These are phyloP conservation scores for Lipomyces yamanashiensis DNA, from an alignment of 805 yeast species.

Conservation along the genomic window DNA sequence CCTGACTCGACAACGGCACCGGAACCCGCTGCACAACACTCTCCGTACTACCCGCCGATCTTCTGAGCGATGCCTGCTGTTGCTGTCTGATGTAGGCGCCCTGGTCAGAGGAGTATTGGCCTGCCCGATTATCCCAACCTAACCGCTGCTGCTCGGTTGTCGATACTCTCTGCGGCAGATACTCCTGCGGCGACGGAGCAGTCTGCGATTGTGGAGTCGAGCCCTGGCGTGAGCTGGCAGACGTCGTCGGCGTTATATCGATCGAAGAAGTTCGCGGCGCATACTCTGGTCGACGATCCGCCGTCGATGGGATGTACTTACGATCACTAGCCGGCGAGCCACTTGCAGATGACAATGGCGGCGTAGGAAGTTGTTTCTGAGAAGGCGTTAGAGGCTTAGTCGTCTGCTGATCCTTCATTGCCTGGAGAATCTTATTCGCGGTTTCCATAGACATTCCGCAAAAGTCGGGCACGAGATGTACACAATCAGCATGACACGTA, in stretches of 20 bases:
- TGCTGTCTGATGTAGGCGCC: background rate
- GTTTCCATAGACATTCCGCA: slow-evolving; percentile 99
- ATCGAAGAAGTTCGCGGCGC: slow-evolving; percentile 2
- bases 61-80: slow-evolving; percentile 16
- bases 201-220: background rate
- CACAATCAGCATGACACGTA: slow-evolving; percentile 91
- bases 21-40: slow-evolving; percentile 9
- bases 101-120: background rate
- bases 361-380: slow-evolving; percentile 2
- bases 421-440: slow-evolving; percentile 84
- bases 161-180: background rate
- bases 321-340: background rate
- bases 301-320: background rate
- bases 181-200: background rate
- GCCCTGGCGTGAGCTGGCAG: background rate
- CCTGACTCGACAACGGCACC: background rate
- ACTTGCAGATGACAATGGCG: background rate
- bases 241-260: background rate
- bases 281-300: background rate
- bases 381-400: background rate
- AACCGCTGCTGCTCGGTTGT: too few relatives aligned
- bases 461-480: slow-evolving; percentile 94
- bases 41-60: slow-evolving; percentile 6
- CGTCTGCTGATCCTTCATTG: slow-evolving; percentile 48
- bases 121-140: too few relatives aligned